These are phyloP conservation scores for Actinomortierella wolfii DNA, from an alignment of 371 early-diverging fungal species.

Conservation along the genomic window DNA sequence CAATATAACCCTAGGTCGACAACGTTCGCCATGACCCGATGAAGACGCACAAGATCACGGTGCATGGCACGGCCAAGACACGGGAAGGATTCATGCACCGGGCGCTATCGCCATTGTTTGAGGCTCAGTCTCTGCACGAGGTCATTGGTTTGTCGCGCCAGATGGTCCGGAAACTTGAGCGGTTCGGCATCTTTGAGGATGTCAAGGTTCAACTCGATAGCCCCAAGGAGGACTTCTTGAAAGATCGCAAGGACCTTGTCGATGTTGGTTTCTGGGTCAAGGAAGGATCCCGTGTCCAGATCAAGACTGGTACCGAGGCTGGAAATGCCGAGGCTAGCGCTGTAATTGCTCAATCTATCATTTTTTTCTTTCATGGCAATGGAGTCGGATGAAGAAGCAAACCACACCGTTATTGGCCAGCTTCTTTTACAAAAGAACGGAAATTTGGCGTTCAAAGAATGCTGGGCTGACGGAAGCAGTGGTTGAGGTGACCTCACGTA, in stretches of 20 bases:
- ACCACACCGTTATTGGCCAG: too few species aligned
- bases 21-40: constrained; percentile 46
- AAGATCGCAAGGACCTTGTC: constrained; percentile 58
- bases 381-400: not conserved
- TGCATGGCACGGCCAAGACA: constrained; percentile 53
- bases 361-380: not conserved
- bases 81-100: constrained; percentile 53
- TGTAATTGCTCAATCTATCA: constrained; percentile 48
- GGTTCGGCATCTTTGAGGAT: constrained; percentile 76
- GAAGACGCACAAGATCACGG: constrained; percentile 55
- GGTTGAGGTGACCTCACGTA: too few species aligned
- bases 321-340: constrained; percentile 83
- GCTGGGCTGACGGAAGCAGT: too few species aligned
- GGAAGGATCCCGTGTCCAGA: constrained; percentile 70
- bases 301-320: constrained; percentile 83
- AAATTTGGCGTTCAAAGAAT: too few species aligned
- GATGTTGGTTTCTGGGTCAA: constrained; percentile 73
- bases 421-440: too few species aligned
- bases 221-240: constrained; percentile 53
- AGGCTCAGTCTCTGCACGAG: constrained; percentile 67
- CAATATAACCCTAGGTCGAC: constrained; percentile 18
- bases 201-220: constrained; percentile 74
- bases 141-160: constrained; percentile 66
- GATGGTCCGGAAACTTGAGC: constrained; percentile 63
- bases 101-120: constrained; percentile 47